Conservation (phyloP, 495 filamentous ascomycete species). For the Tuber melanosporum region DNA sequence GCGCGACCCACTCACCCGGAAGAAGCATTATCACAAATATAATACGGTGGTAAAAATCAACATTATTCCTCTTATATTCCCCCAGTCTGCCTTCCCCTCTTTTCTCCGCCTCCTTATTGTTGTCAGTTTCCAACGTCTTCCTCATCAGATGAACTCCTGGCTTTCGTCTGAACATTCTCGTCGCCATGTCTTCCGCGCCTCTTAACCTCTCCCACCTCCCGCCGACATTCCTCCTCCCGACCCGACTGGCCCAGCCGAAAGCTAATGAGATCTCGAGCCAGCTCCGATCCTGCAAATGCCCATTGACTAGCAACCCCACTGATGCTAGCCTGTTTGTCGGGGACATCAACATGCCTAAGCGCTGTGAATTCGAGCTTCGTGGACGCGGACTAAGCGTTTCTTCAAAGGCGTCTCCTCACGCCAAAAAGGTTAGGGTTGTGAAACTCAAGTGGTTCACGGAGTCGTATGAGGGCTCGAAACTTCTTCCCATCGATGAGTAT, state of each 20-base stretch:
- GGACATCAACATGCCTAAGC: slow-evolving; percentile 58
- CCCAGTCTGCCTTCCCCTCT: background rate
- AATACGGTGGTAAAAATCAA: background rate
- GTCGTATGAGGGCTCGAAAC: slow-evolving; percentile 50
- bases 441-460: slow-evolving; percentile 69
- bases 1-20: background rate
- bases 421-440: slow-evolving; percentile 49
- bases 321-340: slow-evolving; percentile 72
- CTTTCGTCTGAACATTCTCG: background rate
- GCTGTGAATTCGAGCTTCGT: slow-evolving; percentile 72
- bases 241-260: slow-evolving; percentile 58
- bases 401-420: slow-evolving; percentile 40
- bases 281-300: slow-evolving; percentile 51
- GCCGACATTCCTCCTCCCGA: slow-evolving; percentile 64
- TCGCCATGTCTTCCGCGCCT: slow-evolving; percentile 7
- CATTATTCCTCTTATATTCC: background rate
- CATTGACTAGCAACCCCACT: slow-evolving; percentile 62
- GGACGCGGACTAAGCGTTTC: slow-evolving; percentile 58
- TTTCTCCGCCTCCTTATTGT: background rate
- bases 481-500: slow-evolving; percentile 58
- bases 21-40: background rate
- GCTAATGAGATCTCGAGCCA: slow-evolving; percentile 58
- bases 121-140: background rate
- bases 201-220: slow-evolving; percentile 52
- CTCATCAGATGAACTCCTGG: background rate